These are phyloP conservation scores for Candida ascalaphidarum DNA, from an alignment of 805 yeast genomes.

Conservation along the genomic window DNA sequence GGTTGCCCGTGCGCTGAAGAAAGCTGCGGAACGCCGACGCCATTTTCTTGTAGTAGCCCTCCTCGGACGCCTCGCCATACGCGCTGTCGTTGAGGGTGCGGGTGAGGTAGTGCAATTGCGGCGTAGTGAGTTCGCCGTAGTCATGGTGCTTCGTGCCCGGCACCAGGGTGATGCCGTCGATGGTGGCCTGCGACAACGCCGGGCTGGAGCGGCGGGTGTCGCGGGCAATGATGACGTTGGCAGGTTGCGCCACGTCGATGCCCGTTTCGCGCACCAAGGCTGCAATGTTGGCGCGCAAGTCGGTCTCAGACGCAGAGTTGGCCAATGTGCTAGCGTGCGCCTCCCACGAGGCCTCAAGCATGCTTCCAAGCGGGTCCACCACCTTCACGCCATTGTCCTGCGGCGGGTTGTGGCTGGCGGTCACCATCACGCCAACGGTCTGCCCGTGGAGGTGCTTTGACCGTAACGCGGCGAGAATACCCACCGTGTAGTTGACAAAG, in stretches of 20 bases:
- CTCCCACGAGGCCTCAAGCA: slow-evolving; percentile 85
- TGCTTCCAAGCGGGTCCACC: slow-evolving; percentile 89
- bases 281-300: slow-evolving; percentile 31
- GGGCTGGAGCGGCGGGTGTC: slow-evolving; percentile 89
- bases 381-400: slow-evolving; percentile 57
- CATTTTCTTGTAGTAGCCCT: slow-evolving; percentile 64
- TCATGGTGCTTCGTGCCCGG: slow-evolving; percentile 38
- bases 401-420: slow-evolving; percentile 94
- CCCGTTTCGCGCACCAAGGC: slow-evolving; percentile 29
- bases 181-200: slow-evolving; percentile 45
- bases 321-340: slow-evolving; percentile 70
- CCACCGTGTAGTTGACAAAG: slow-evolving; percentile 75
- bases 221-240: slow-evolving; percentile 61
- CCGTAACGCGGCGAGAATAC: slow-evolving; percentile 73
- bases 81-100: slow-evolving; percentile 57
- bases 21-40: slow-evolving; percentile 44
- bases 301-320: slow-evolving; percentile 47
- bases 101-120: slow-evolving; percentile 86
- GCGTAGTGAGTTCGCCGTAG: slow-evolving; percentile 78
- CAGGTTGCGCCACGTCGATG: slow-evolving; percentile 36
- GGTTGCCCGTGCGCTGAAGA: slow-evolving; percentile 13
- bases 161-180: slow-evolving; percentile 50
- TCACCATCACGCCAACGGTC: slow-evolving; percentile 90
- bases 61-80: slow-evolving; percentile 56
- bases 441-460: slow-evolving; percentile 63